These are phyloP conservation scores for Saccharomyces pastorianus DNA, from an alignment of 1,139 yeast genomes.

Conservation along the genomic window DNA sequence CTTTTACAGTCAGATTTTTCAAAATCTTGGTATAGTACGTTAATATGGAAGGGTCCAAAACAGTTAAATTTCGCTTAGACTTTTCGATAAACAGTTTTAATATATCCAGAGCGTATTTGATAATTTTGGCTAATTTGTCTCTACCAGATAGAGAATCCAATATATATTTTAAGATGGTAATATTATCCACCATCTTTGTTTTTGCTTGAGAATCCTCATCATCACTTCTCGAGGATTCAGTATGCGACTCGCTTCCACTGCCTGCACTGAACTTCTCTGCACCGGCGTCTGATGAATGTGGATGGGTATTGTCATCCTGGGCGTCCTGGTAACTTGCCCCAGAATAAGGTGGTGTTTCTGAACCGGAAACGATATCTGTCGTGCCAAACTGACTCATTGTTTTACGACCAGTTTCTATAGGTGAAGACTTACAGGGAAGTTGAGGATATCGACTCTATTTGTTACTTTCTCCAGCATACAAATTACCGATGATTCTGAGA, in stretches of 20 bases:
- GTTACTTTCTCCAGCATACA: not conserved
- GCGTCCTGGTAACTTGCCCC: not conserved
- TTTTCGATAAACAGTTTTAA: conserved; percentile 43
- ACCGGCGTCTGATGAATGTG: not conserved
- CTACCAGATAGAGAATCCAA: conserved; percentile 53
- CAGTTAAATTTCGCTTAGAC: conserved; percentile 29
- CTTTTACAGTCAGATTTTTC: conserved; percentile 22
- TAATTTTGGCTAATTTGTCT: conserved; percentile 59
- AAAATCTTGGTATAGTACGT: conserved; percentile 23
- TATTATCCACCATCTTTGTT: not conserved
- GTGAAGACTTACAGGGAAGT: not conserved
- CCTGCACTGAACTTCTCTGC: not conserved
- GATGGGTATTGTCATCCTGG: not conserved
- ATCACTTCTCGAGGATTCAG: not conserved
- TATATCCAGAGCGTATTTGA: conserved; percentile 51
- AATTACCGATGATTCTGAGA: not conserved
- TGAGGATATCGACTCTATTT: not conserved
- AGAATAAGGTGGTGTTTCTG: not conserved
- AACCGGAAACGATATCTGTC: not conserved
- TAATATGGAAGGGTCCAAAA: conserved; percentile 12
- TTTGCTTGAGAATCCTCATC: not conserved
- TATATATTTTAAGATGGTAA: conserved; percentile 40
- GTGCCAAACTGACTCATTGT: not conserved
- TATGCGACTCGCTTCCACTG: not conserved
- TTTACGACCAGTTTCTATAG: not conserved